phyloP scores from a whole-genome alignment of 2,329 filamentous ascomycete species.

The Didymella lethalis region DNA sequence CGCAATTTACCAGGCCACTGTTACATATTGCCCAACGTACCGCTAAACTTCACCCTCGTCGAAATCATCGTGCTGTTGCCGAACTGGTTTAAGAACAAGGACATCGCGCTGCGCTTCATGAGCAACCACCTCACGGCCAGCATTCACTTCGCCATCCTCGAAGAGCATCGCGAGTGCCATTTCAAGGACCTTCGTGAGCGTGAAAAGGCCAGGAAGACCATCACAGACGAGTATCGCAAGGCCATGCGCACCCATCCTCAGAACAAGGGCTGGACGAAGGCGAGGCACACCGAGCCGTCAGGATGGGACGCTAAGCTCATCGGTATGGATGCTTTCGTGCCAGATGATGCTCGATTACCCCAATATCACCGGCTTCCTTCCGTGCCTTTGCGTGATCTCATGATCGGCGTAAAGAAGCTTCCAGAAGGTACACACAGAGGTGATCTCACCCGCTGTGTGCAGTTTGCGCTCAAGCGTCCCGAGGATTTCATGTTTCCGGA shows the following conservation, averaged over 20 bases:
- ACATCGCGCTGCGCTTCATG: constrained; percentile 22
- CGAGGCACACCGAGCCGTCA: constrained; percentile 9
- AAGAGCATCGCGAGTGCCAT: constrained; percentile 22
- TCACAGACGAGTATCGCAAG: constrained; percentile 29
- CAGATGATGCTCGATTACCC: constrained; percentile 4
- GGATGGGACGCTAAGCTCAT: constrained; percentile 19
- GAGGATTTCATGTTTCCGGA: constrained; percentile 31
- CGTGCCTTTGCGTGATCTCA: constrained; percentile 31
- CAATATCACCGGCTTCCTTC: constrained; percentile 9
- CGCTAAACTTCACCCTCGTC: constrained; percentile 28
- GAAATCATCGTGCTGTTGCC: constrained; percentile 30
- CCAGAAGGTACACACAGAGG: constrained; percentile 31
- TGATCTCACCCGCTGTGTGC: constrained; percentile 38
- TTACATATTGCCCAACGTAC: constrained; percentile 15
- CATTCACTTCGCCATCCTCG: constrained; percentile 28
- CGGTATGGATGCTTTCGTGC: constrained; percentile 17
- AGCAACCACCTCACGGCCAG: constrained; percentile 26
- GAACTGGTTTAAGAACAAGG: constrained; percentile 28
- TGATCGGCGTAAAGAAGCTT: constrained; percentile 29
- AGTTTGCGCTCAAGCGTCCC: constrained; percentile 23
- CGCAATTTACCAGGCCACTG: constrained; percentile 20
- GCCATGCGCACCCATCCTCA: constrained; percentile 22
- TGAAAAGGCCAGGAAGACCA: constrained; percentile 19
- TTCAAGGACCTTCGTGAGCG: constrained; percentile 6
- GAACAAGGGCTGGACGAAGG: constrained; percentile 21